Percentiles rank a stretch among this genome's conserved stretches.
phyloP scores from a whole-genome alignment of 2,329 filamentous ascomycete genomes.

The Nothopassalora personata region DNA sequence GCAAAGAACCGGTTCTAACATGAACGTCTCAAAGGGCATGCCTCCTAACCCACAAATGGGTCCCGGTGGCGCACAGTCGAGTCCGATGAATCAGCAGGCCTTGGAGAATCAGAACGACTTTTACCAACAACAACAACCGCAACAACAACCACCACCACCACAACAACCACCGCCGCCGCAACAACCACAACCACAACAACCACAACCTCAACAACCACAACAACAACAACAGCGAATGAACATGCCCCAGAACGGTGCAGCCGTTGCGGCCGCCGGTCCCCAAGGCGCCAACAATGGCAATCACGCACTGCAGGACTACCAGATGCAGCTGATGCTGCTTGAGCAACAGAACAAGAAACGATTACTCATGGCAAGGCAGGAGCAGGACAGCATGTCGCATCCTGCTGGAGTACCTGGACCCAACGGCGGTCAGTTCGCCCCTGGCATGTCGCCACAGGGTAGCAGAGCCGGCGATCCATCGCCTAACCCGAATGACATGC shows the following conservation, averaged over 20 bases:
- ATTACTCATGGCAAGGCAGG: slow-evolving; percentile 74
- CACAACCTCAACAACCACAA: slow-evolving; percentile 23
- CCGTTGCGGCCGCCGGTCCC: slow-evolving; percentile 25
- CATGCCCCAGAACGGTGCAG: slow-evolving; percentile 24
- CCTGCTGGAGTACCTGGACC: slow-evolving; percentile 40
- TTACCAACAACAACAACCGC: slow-evolving; percentile 17
- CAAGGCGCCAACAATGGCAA: slow-evolving; percentile 54
- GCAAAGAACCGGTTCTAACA: slow-evolving; percentile 55
- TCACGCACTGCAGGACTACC: slow-evolving; percentile 78
- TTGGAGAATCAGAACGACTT: slow-evolving; percentile 64
- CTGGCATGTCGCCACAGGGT: slow-evolving; percentile 64
- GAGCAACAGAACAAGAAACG: slow-evolving; percentile 86
- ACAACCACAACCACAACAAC: slow-evolving; percentile 12
- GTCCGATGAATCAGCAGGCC: slow-evolving; percentile 29
- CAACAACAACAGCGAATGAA: slow-evolving; percentile 26
- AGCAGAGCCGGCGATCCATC: slow-evolving; percentile 62
- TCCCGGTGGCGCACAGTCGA: slow-evolving; percentile 30
- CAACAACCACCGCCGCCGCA: slow-evolving; percentile 20
- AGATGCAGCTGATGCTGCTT: slow-evolving; percentile 82
- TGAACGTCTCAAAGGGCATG: slow-evolving; percentile 61
- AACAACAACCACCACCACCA: slow-evolving; percentile 26
- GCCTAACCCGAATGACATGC: slow-evolving; percentile 73
- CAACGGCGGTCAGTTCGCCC: slow-evolving; percentile 44
- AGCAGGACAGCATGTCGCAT: slow-evolving; percentile 63
- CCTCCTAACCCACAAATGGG: slow-evolving; percentile 55